Percentiles rank a stretch among this genome's conserved stretches.
phyloP scores from a whole-genome alignment of 495 filamentous ascomycete genomes.

The Podospora australis region DNA sequence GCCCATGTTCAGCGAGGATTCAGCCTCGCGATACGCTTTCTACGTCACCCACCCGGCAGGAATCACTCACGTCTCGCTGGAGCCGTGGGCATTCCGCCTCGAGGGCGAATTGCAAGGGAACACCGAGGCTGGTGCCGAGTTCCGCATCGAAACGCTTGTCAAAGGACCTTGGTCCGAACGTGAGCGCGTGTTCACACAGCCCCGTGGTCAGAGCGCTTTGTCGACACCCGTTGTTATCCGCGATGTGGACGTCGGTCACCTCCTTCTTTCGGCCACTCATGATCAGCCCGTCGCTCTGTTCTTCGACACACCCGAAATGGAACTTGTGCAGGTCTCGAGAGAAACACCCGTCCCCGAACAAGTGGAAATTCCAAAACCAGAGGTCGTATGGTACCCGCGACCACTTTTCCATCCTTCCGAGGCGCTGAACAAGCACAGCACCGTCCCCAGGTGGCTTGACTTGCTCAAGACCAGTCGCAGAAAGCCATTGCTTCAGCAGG shows the following conservation, averaged over 20 bases:
- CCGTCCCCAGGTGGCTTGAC: slow-evolving; percentile 56
- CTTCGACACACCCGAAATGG: slow-evolving; percentile 59
- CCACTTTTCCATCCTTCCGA: slow-evolving; percentile 65
- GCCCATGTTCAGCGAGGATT: slow-evolving; percentile 69
- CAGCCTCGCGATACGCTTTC: slow-evolving; percentile 67
- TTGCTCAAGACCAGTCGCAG: slow-evolving; percentile 53
- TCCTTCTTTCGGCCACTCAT: slow-evolving; percentile 64
- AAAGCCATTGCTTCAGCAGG: slow-evolving; percentile 57
- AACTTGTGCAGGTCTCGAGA: slow-evolving; percentile 24
- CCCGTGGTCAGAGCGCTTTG: slow-evolving; percentile 38
- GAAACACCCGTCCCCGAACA: slow-evolving; percentile 21
- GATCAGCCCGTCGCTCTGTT: slow-evolving; percentile 56
- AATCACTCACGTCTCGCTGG: slow-evolving; percentile 63
- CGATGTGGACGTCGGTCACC: slow-evolving; percentile 70
- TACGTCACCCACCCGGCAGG: slow-evolving; percentile 69
- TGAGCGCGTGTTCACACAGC: slow-evolving; percentile 51
- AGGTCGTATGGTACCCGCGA: slow-evolving; percentile 47
- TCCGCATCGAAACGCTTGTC: slow-evolving; percentile 65
- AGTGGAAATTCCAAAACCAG: slow-evolving; percentile 26
- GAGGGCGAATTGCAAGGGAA: slow-evolving; percentile 66
- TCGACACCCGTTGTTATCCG: slow-evolving; percentile 59
- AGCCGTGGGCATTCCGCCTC: slow-evolving; percentile 67
- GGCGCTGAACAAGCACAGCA: slow-evolving; percentile 53
- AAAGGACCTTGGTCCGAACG: slow-evolving; percentile 55
- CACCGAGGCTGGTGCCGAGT: slow-evolving; percentile 58